Evolutionary conservation across 2,329 filamentous ascomycete genomes (phyloP).

Genomic region (Cladobotryum mycophilum): DNA sequence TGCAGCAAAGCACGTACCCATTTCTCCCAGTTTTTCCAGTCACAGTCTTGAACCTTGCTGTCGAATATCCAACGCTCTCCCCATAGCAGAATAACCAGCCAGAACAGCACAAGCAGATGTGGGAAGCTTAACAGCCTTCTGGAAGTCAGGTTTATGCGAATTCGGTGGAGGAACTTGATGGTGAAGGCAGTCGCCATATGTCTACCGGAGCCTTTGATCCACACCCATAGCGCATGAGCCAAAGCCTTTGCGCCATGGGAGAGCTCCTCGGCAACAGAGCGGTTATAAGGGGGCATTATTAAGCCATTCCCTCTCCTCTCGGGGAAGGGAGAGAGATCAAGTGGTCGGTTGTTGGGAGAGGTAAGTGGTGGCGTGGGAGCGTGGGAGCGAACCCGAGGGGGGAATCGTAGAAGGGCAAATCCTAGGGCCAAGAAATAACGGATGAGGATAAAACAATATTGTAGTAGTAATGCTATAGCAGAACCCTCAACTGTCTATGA

Average conservation of each 20-base stretch:
- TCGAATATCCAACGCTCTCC: slow-evolving; percentile 77
- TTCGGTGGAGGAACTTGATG: slow-evolving; percentile 21
- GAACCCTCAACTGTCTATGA: not conserved
- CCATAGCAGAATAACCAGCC: slow-evolving; percentile 74
- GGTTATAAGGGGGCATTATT: slow-evolving; percentile 22
- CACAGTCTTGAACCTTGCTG: slow-evolving; percentile 62
- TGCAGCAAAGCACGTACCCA: slow-evolving; percentile 58
- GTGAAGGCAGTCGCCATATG: slow-evolving; percentile 27
- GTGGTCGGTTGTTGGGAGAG: not conserved
- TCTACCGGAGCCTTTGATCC: slow-evolving; percentile 36
- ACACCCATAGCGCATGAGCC: slow-evolving; percentile 31
- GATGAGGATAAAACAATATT: not conserved
- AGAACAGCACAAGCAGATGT: slow-evolving; percentile 63
- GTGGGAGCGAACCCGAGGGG: not conserved
- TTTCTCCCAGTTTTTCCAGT: slow-evolving; percentile 84
- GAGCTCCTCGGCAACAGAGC: slow-evolving; percentile 19
- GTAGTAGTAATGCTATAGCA: not conserved
- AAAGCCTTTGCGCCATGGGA: slow-evolving; percentile 18
- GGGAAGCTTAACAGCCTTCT: slow-evolving; percentile 55
- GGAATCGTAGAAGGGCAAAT: not conserved
- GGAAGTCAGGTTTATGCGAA: slow-evolving; percentile 39
- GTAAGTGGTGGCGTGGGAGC: not conserved
- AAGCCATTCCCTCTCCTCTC: slow-evolving; percentile 22
- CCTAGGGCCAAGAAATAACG: not conserved
- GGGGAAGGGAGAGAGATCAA: not conserved